Base-by-base conservation (phyloP, 352 stramenopile species). In the Phytophthora tentaculata region DNA sequence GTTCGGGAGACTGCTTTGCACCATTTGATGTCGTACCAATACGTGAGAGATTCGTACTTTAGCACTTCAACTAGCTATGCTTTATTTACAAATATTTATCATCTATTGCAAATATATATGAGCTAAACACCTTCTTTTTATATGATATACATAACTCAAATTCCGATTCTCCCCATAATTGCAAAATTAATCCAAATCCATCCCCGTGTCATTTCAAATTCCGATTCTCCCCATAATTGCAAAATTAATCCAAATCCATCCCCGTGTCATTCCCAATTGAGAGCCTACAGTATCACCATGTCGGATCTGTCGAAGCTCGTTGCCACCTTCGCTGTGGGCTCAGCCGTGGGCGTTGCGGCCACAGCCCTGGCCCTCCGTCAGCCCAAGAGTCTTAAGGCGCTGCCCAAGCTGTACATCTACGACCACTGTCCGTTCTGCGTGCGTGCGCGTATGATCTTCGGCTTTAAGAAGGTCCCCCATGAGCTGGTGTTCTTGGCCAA, bases 371-470 rank as follows among this genome's bases (percentile, higher is more conserved):
- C 44, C 37, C 39, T 71, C 2, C 62, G 57, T 22, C 50, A 55
- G 19, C 50, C 35, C 45, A 67, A 55, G 49, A 61, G 3, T 8
- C 10, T 61, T 9, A 57, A 63, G 19, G 24, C 61, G 12, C 63
- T 77, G 28, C 71, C 63, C 9, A 84, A 81, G 52, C 69, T 90
- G 5, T 89, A 79, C 70, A 68, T 88, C 24, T 90, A 89, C 65
- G 82, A 90, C 69, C 69, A 81, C 61, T 88, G 80, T 23, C 76
- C 82, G 5, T 89, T 76, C 66, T 86, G 80, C 67, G 74, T 83
- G 35, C 80, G 82, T 4, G 76, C 70, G 23, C 80, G 80, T 53
- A 70, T 82, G 67, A 79, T 88, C 67, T 77, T 89, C 51, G 80
- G 78, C 8, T 64, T 87, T 13, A 90, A 90, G 64, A 63, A 76